Percentiles rank a stretch among this genome's conserved stretches.
Conservation (phyloP, 208 protist genomes). For the Porcisia deanei region DNA sequence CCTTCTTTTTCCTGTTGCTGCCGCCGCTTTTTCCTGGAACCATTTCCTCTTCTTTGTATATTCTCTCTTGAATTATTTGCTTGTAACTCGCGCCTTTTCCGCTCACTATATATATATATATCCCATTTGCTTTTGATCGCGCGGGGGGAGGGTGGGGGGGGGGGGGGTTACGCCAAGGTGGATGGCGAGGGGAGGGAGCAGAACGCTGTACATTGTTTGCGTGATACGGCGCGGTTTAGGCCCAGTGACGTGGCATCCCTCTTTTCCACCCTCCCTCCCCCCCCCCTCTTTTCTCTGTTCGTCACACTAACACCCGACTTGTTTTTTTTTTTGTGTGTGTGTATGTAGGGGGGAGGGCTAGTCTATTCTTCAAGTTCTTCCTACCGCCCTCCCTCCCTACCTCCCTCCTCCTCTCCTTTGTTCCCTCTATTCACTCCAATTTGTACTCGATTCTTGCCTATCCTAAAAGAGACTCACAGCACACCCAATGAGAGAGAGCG, state of each 20-base stretch:
- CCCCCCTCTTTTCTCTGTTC: background rate
- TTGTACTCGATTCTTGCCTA: slow-evolving; percentile 5
- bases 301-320: background rate
- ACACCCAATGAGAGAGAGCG: background rate
- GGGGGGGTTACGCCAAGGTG: too few relatives aligned
- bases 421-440: background rate
- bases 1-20: background rate
- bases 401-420: background rate
- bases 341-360: too few relatives aligned
- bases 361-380: background rate
- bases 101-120: too few relatives aligned
- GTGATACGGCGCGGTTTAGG: background rate
- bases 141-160: background rate
- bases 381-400: background rate
- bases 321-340: too few relatives aligned
- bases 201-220: background rate
- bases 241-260: slow-evolving; percentile 1
- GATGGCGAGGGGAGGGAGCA: background rate
- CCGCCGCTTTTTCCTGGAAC: background rate
- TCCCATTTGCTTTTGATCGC: background rate
- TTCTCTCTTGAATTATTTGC: too few relatives aligned
- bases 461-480: background rate
- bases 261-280: background rate
- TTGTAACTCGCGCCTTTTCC: too few relatives aligned
- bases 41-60: too few relatives aligned